A percentile compares a stretch with the other conserved stretches of the same genome.
Conservation (phyloP, 2,329 filamentous ascomycete genomes). For the Penicillium sp. region DNA sequence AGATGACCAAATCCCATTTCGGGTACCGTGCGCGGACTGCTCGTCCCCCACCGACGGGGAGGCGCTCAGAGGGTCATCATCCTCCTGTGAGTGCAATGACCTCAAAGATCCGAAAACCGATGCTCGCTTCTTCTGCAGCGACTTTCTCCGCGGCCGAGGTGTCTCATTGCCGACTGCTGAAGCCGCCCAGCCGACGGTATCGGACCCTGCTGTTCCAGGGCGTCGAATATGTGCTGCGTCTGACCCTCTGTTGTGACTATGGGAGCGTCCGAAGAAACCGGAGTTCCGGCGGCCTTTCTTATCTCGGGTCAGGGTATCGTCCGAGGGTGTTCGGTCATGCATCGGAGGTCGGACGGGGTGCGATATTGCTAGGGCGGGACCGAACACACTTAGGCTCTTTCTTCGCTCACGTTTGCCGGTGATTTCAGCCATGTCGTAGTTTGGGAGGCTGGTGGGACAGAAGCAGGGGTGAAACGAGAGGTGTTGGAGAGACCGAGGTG, state of each 20-base stretch:
- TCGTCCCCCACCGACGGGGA: slow-evolving; percentile 52
- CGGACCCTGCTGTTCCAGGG: slow-evolving; percentile 30
- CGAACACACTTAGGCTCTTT: slow-evolving; percentile 37
- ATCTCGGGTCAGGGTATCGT: slow-evolving; percentile 33
- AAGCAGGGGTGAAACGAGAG: slow-evolving; percentile 6
- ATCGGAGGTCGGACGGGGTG: slow-evolving; percentile 19
- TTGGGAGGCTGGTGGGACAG: slow-evolving; percentile 4
- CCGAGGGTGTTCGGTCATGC: slow-evolving; percentile 39
- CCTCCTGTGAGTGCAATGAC: slow-evolving; percentile 51
- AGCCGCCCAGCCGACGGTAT: slow-evolving; percentile 22
- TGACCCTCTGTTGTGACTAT: slow-evolving; percentile 30
- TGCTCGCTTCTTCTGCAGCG: slow-evolving; percentile 47
- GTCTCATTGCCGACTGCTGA: slow-evolving; percentile 27
- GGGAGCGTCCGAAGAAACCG: slow-evolving; percentile 36
- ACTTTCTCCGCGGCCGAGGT: slow-evolving; percentile 40
- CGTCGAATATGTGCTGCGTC: slow-evolving; percentile 25
- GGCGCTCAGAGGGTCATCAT: slow-evolving; percentile 51
- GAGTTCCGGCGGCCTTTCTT: slow-evolving; percentile 39
- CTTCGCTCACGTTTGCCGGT: slow-evolving; percentile 35
- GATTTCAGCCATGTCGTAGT: slow-evolving; percentile 32
- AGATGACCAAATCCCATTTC: slow-evolving; percentile 38
- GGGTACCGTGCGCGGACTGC: slow-evolving; percentile 38
- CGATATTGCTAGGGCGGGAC: slow-evolving; percentile 26
- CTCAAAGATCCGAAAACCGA: slow-evolving; percentile 59
- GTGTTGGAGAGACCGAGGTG: slow-evolving; percentile 1